Evolutionary conservation across 305 asterid species (phyloP), one percentile per base, ranked within the genome.

Genomic region (Fraxinus nigra): DNA sequence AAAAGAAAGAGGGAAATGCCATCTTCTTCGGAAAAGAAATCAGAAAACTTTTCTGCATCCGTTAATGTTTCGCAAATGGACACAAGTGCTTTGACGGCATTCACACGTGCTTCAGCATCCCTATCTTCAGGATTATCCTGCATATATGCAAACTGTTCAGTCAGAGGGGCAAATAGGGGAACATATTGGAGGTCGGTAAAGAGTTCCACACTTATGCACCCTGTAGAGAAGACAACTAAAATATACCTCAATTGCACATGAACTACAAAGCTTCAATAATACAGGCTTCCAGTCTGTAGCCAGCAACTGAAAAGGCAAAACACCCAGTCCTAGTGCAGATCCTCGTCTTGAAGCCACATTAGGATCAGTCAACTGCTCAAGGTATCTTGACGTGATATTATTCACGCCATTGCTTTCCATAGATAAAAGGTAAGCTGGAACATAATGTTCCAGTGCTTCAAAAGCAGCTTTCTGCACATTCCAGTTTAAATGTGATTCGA

Each of bases 341-440:
- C 99, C 99, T 84, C 99, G 90, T 87, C 99, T 90, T 84, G 93
- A 95, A 85, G 99, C 98, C 73, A 91, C 96, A 86, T 96, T 96
- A 80, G 91, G 91, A 86, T 96, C 99, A 78, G 88, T 86, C 90
- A 96, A 89, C 85, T 93, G 98, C 81, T 90, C 91, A 80, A 93
- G 93, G 90, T 94, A 92, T 83, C 91, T 91, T 63, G 92, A 81
- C 79, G 90, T 54, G 82, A 94, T 85, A 83, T 86, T 92, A 83
- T 83, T 85, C 80, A 80, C 82, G 79, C 88, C 90, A 89, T 90
- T 90, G 82, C 81, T 88, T 78, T 91, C 93, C 80, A 78, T 67
- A 28, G 87, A 80, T 81, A 85, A 83, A 82, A 88, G 84, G 89
- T 93, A 96, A 73, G 95, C 86, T 80, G 86, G 88, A 84, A 93